Conservation (phyloP, 2,329 filamentous ascomycete species). For the Talaromyces sp. region DNA sequence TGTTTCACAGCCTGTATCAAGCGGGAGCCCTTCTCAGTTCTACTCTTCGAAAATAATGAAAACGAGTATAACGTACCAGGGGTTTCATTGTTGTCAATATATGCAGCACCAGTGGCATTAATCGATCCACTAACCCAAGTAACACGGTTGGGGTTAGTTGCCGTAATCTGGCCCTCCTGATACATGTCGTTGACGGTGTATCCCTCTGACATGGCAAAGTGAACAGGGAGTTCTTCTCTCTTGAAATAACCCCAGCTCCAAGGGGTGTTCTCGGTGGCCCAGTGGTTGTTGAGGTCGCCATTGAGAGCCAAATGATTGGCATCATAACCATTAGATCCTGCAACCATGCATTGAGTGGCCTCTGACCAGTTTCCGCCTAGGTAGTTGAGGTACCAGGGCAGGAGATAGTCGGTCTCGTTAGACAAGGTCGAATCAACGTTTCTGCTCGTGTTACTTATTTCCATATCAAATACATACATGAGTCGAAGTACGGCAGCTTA, state of each 20-base stretch:
- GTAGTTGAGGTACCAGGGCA: conserved; percentile 57
- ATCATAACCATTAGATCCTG: conserved; percentile 52
- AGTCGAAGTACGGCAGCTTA: conserved; percentile 21
- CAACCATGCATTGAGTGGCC: conserved; percentile 54
- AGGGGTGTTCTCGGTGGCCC: conserved; percentile 54
- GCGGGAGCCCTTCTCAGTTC: not conserved
- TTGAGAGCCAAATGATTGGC: conserved; percentile 54
- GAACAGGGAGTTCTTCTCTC: conserved; percentile 52
- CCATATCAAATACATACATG: not conserved
- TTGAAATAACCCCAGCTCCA: conserved; percentile 54
- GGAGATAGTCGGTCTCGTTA: conserved; percentile 39
- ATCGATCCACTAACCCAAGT: conserved; percentile 52
- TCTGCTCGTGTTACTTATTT: conserved; percentile 21
- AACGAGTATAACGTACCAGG: conserved; percentile 33
- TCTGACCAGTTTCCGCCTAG: conserved; percentile 49
- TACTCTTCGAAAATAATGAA: too few relatives aligned
- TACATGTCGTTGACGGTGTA: conserved; percentile 59
- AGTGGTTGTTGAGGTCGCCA: conserved; percentile 51
- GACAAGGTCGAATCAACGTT: conserved; percentile 40
- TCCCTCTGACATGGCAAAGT: conserved; percentile 54
- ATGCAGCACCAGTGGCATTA: conserved; percentile 48
- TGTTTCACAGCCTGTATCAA: conserved; percentile 12
- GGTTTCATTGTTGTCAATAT: conserved; percentile 52
- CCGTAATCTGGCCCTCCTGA: conserved; percentile 50
- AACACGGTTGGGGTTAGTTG: conserved; percentile 54